Percentiles rank a stretch among this genome's conserved stretches.
phyloP scores from a whole-genome alignment of 305 asterid genomes.

The Solanum hybrid region DNA sequence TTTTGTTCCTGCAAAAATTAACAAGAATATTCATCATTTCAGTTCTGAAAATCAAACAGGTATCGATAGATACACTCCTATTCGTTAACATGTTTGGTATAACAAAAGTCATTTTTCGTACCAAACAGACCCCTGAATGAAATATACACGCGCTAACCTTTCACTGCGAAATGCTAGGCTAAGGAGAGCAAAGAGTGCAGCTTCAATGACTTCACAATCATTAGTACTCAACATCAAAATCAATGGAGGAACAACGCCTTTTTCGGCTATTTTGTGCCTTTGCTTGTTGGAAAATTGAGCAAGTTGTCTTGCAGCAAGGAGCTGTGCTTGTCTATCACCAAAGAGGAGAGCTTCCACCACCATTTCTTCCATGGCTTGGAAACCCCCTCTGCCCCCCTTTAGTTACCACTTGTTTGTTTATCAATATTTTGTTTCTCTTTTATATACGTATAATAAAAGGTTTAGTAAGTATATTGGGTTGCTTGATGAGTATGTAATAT shows the following conservation, averaged over 20 bases:
- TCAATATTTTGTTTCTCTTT: not conserved
- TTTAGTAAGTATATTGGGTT: constrained; percentile 18
- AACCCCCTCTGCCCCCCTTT: constrained; percentile 6
- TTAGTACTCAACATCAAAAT: constrained; percentile 46
- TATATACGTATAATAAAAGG: not conserved
- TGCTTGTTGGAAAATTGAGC: constrained; percentile 36
- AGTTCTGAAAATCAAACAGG: not conserved
- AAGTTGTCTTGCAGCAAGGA: constrained; percentile 46
- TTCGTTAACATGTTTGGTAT: not conserved
- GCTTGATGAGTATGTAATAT: constrained; percentile 62
- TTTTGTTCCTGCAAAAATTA: constrained; percentile 47
- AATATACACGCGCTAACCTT: constrained; percentile 31
- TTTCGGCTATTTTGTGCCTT: constrained; percentile 42
- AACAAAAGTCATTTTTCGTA: not conserved
- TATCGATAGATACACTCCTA: not conserved
- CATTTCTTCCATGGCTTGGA: constrained; percentile 23
- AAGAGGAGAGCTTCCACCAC: constrained; percentile 55
- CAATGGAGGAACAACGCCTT: constrained; percentile 41
- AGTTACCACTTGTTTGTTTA: constrained; percentile 3
- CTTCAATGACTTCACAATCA: constrained; percentile 52
- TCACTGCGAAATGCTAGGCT: constrained; percentile 62
- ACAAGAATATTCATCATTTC: not conserved
- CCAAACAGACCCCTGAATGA: not conserved
- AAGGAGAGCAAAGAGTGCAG: constrained; percentile 62
- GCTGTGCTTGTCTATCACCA: constrained; percentile 42